These are phyloP conservation scores for Striga hermonthica DNA, from an alignment of 305 asterid genomes.

Conservation along the genomic window DNA sequence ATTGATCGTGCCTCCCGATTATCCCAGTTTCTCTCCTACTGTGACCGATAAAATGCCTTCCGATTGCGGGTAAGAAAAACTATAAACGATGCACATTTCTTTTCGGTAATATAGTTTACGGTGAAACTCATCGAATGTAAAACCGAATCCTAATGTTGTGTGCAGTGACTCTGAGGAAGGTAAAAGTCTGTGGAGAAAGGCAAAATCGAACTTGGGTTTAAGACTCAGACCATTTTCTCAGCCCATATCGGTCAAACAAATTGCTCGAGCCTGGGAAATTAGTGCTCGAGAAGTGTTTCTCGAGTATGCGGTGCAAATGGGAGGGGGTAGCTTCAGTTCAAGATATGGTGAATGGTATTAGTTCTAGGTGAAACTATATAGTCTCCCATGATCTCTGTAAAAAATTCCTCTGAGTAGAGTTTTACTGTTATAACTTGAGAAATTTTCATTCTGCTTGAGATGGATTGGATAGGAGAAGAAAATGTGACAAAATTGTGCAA, in stretches of 20 bases:
- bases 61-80: constrained; percentile 39
- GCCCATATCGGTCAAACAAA: constrained; percentile 43
- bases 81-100: constrained; percentile 1
- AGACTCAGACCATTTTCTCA: constrained; percentile 35
- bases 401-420: too few relatives aligned
- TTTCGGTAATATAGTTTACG: too few relatives aligned
- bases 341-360: constrained; percentile 54
- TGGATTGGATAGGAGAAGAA: too few relatives aligned
- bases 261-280: constrained; percentile 52
- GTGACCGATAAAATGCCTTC: constrained; percentile 31
- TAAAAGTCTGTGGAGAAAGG: constrained; percentile 43
- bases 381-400: neutral
- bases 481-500: too few relatives aligned
- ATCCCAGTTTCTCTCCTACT: constrained; percentile 48
- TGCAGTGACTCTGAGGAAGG: constrained; percentile 43
- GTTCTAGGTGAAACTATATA: neutral
- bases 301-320: constrained; percentile 41
- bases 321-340: constrained; percentile 55
- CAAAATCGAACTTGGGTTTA: constrained; percentile 37
- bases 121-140: too few relatives aligned
- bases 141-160: neutral
- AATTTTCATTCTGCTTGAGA: too few relatives aligned
- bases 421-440: too few relatives aligned
- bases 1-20: constrained; percentile 40
- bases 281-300: constrained; percentile 42